These are phyloP conservation scores for Fusarium gaditjirri DNA, from an alignment of 2,329 filamentous ascomycete genomes.

Conservation along the genomic window DNA sequence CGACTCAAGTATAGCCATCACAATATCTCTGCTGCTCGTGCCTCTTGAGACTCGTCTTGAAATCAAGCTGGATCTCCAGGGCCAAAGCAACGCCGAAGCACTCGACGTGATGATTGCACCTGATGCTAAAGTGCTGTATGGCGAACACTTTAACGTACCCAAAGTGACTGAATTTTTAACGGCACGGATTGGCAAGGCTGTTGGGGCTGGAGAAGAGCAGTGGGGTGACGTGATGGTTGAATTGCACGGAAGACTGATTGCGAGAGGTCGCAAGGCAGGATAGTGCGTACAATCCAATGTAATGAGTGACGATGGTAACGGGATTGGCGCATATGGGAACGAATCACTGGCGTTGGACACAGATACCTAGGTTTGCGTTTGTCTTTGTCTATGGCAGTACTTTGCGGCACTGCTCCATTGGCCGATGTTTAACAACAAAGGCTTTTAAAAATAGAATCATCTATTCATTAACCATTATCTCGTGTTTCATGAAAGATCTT, in stretches of 20 bases:
- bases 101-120: conserved; percentile 65
- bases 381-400: conserved; percentile 14
- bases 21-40: conserved; percentile 69
- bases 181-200: conserved; percentile 60
- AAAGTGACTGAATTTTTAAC: conserved; percentile 80
- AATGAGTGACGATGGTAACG: conserved; percentile 47
- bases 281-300: neutral
- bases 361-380: conserved; percentile 40
- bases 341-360: conserved; percentile 36
- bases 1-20: conserved; percentile 73
- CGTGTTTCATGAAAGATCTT: neutral
- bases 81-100: conserved; percentile 57
- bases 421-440: conserved; percentile 20
- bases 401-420: conserved; percentile 14
- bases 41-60: conserved; percentile 76
- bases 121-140: conserved; percentile 75
- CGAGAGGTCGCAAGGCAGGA: conserved; percentile 63
- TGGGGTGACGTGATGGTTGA: conserved; percentile 69
- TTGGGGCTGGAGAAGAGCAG: conserved; percentile 49
- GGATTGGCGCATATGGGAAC: conserved; percentile 25
- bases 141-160: conserved; percentile 78
- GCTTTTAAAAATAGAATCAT: neutral
- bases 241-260: conserved; percentile 64
- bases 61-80: conserved; percentile 66
- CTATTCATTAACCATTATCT: neutral